These are phyloP conservation scores for Chlamydomonas sphaeroides DNA, from an alignment of 139 green algal genomes.

Conservation along the genomic window DNA sequence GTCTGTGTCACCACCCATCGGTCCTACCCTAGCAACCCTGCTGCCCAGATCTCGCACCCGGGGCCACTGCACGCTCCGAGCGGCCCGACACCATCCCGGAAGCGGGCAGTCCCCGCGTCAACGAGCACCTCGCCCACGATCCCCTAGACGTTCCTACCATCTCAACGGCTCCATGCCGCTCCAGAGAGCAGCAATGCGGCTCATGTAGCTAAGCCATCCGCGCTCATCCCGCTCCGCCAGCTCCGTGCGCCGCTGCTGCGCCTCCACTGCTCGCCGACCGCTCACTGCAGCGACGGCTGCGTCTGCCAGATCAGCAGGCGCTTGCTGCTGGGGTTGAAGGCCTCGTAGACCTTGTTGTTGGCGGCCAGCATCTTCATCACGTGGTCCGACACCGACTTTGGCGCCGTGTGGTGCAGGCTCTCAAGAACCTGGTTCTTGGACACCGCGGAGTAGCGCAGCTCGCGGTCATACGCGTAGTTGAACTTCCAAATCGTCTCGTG, in stretches of 20 bases:
- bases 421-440: slow-evolving; percentile 68
- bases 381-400: slow-evolving; percentile 60
- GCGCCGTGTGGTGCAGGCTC: slow-evolving; percentile 64
- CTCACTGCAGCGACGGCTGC: slow-evolving; percentile 61
- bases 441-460: slow-evolving; percentile 68
- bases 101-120: no score
- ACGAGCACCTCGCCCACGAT: no score
- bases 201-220: slow-evolving; percentile 34
- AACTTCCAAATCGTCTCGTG: slow-evolving; percentile 73
- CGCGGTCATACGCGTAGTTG: slow-evolving; percentile 69
- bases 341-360: slow-evolving; percentile 75
- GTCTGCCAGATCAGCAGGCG: slow-evolving; percentile 72
- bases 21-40: no score
- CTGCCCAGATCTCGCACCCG: no score
- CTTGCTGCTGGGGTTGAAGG: slow-evolving; percentile 72
- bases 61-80: no score
- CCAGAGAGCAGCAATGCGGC: not conserved
- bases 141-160: no score
- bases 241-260: not conserved
- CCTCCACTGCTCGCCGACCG: not conserved
- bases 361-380: slow-evolving; percentile 63
- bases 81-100: no score
- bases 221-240: no score
- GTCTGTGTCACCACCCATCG: no score
- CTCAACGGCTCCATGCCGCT: not conserved